These are phyloP conservation scores for Candida bentonensis DNA, from an alignment of 805 yeast species.

Conservation along the genomic window DNA sequence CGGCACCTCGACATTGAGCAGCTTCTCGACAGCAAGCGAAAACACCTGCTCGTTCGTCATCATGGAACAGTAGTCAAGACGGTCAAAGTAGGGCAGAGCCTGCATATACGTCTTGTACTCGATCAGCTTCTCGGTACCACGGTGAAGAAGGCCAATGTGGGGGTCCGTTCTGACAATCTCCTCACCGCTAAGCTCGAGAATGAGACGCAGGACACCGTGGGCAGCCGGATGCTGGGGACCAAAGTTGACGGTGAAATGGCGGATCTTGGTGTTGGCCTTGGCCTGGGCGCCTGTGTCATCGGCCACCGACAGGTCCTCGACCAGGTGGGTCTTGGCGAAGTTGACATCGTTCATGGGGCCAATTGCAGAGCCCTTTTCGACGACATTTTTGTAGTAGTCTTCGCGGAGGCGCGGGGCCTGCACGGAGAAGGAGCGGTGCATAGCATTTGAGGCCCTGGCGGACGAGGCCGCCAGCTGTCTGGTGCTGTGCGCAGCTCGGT, in stretches of 20 bases:
- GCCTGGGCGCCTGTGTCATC: conserved; percentile 9
- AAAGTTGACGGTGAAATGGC: conserved; percentile 80
- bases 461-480: not conserved
- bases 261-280: conserved; percentile 33
- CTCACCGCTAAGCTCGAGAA: conserved; percentile 77
- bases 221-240: conserved; percentile 96
- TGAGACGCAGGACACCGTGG: conserved; percentile 79
- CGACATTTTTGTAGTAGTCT: conserved; percentile 10
- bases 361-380: conserved; percentile 15
- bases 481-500: no score
- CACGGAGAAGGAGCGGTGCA: not conserved
- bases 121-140: conserved; percentile 82
- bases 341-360: conserved; percentile 20
- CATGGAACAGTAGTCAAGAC: conserved; percentile 73
- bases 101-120: conserved; percentile 78
- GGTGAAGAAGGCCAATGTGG: conserved; percentile 73
- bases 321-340: conserved; percentile 17
- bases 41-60: conserved; percentile 86
- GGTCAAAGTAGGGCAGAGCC: conserved; percentile 79
- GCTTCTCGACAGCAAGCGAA: conserved; percentile 70
- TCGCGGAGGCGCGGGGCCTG: not conserved
- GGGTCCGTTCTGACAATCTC: conserved; percentile 81
- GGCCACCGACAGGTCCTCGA: conserved; percentile 18
- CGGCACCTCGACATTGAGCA: conserved; percentile 74
- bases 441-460: not conserved